phyloP scores from a whole-genome alignment of 306 rosid species.

The Corylus avellana region DNA sequence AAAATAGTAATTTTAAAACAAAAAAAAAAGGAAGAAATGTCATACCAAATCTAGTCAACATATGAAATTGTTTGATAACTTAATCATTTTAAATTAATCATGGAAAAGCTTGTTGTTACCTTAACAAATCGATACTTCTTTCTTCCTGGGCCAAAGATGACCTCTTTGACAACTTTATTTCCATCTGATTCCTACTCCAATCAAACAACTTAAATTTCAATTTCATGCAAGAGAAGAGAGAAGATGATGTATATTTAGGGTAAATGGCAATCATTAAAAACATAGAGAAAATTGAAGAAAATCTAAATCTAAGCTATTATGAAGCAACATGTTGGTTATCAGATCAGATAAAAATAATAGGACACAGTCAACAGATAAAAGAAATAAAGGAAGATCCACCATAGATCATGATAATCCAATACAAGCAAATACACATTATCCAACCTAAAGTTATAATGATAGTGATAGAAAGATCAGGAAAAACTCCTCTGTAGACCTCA shows the following conservation, averaged over 20 bases:
- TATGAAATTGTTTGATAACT: not conserved
- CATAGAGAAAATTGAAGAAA: not conserved
- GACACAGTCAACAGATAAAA: not conserved
- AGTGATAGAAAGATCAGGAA: constrained; percentile 14
- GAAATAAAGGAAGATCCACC: not conserved
- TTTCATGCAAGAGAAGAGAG: constrained; percentile 11
- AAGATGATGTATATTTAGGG: not conserved
- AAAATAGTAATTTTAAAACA: not conserved
- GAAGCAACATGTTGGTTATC: not conserved
- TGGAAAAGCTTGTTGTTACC: constrained; percentile 41
- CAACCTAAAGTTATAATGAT: not conserved
- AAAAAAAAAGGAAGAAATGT: not conserved
- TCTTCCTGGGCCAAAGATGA: constrained; percentile 64
- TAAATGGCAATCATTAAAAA: not conserved
- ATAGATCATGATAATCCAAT: constrained; percentile 4
- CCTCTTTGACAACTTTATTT: constrained; percentile 64
- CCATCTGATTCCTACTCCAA: constrained; percentile 69
- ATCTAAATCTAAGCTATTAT: not conserved
- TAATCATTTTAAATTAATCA: not conserved
- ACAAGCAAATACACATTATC: not conserved
- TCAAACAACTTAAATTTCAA: constrained; percentile 23
- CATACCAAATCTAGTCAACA: not conserved
- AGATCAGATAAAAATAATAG: not conserved
- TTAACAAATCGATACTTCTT: constrained; percentile 70
- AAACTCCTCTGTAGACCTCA: not conserved